Evolutionary conservation across 1,139 yeast species (phyloP), one percentile per base, ranked within the genome.

Genomic region (Eremothecium sinecaudum): DNA sequence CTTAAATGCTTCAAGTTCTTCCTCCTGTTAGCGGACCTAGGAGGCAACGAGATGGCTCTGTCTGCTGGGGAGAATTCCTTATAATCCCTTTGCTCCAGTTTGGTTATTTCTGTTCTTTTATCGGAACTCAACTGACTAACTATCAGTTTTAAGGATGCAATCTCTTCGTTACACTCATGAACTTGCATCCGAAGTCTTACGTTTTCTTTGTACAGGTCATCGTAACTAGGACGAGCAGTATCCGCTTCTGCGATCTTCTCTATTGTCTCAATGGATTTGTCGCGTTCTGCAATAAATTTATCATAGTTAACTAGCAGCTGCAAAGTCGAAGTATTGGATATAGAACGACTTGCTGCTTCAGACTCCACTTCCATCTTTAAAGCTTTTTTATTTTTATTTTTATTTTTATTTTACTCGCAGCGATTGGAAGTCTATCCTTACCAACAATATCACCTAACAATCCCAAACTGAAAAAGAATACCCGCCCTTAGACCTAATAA

Each of bases 171-270:
- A 21, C 46, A 39, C 28, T 51, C 53, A 27, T 48, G 38, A 8
- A 50, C 31, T 34, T 50, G 50, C 17, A 50, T 31, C 33, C 45
- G 46, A 19, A 55, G 37, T 36, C 43, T 45, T 5, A 48, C 45
- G 31, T 55, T 55, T 32, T 55, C 59, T 32, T 50, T 50, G 30
- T 47, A 45, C 10, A 53, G 40, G n/a, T 49, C 55, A 34, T 54
- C 58, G 38, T 54, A 52, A 4, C 50, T 32, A 5, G 46, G 48
- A 23, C 41, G 37, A 13, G 38, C 30, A 12, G 43, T 37, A 18
- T 37, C 36, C 14, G 37, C 39, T 4, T 10, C 19, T 5, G 33
- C 20, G 15, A 37, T 42, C 28, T 41, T 43, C 28, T 51, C 56
- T 20, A 50, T 46, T 26, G 46, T 42, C 19, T 51, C 53, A 11